Evolutionary conservation across 208 protist genomes (phyloP), one percentile per base, ranked within the genome.

Genomic region (Wallacemonas sp.): DNA sequence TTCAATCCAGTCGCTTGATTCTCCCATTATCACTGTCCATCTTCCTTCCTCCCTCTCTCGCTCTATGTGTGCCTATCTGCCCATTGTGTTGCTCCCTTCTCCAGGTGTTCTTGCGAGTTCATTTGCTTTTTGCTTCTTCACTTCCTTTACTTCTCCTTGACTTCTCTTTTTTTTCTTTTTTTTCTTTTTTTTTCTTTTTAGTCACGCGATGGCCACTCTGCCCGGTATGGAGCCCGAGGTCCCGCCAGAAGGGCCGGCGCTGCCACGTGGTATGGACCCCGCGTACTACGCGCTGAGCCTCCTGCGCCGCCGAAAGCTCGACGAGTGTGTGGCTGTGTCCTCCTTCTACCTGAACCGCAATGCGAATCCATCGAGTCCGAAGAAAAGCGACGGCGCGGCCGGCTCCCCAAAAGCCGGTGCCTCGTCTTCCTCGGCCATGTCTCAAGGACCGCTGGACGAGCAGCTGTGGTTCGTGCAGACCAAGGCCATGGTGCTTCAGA

Each of bases 391-490:
- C 10, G n/a, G 33, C 5, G 46, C 66, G 44, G 38, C 52, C 50
- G 52, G 39, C 44, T 20, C 42, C 16, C 25, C 46, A 36, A 50
- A 31, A n/a, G 23, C 67, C 50, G 4, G 23, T 16, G 23, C 29
- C 20, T 39, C 36, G 18, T 8, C 29, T 10, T 38, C 23, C 57
- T 33, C 38, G 38, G 2, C 38, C 57, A 16, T 16, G 7, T 32
- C 5, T 12, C 10, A 20, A 8, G 28, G 18, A 14, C 39, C 28
- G 28, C 49, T 80, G 22, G 82, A 92, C 14, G 77, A 93, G 81
- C 73, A 82, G 33, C 71, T 98, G 55, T 98, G 97, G 97, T 95
- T 81, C 57, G 86, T 98, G 12, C 98, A 98, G 74, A 90, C 84
- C 5, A 83, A 86, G 38, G 87, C 95, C 7, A 81, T 98, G 44